These are phyloP conservation scores for Kwoniella pini DNA, from an alignment of 768 basidiomycete species.

Conservation along the genomic window DNA sequence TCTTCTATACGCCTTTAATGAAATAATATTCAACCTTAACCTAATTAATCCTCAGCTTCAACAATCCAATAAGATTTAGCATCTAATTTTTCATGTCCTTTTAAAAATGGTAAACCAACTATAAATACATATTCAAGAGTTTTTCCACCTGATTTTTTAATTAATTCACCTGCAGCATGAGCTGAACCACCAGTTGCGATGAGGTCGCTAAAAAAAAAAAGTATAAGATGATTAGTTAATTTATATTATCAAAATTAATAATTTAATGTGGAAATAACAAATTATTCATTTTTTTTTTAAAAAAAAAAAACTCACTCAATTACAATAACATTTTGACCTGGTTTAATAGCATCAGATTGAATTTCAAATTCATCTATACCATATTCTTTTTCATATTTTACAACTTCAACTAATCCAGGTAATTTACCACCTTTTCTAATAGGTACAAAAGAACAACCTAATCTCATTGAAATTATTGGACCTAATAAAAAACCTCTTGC, in stretches of 20 bases:
- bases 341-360: conserved; percentile 78
- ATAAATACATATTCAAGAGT: conserved; percentile 93
- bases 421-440: conserved; percentile 92
- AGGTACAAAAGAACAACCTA: conserved; percentile 93
- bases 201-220: conserved; percentile 66
- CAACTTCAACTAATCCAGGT: conserved; percentile 77
- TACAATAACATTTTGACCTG: conserved; percentile 80
- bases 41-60: conserved; percentile 65
- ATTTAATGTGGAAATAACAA: too few relatives aligned
- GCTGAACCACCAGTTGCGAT: conserved; percentile 98
- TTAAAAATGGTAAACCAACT: conserved; percentile 63
- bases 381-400: conserved; percentile 88
- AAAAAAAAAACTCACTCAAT: conserved; percentile 63
- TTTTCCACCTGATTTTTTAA: conserved; percentile 76
- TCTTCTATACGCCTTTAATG: too few relatives aligned
- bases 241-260: too few relatives aligned
- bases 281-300: too few relatives aligned
- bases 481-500: conserved; percentile 95
- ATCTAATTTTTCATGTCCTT: conserved; percentile 71
- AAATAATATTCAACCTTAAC: too few relatives aligned
- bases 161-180: conserved; percentile 84
- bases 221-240: too few relatives aligned
- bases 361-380: conserved; percentile 94
- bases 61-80: conserved; percentile 88
- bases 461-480: conserved; percentile 82